These are phyloP conservation scores for Thalassiosira sp. DNA, from an alignment of 352 stramenopile species.

Conservation along the genomic window DNA sequence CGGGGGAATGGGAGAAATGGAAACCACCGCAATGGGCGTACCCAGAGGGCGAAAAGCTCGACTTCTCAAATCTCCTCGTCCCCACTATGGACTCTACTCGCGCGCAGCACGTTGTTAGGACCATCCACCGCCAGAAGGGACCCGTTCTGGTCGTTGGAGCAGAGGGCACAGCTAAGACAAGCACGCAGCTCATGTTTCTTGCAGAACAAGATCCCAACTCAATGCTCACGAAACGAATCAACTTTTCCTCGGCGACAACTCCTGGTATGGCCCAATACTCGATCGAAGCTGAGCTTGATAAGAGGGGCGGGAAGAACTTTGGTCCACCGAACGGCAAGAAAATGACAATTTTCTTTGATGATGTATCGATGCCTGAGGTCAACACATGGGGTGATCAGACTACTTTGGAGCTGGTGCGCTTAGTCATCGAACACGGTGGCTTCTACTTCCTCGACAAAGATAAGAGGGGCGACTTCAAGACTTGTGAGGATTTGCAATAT, in stretches of 20 bases:
- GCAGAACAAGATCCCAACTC: constrained; percentile 90
- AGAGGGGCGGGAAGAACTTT: constrained; percentile 97
- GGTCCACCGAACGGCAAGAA: constrained; percentile 96
- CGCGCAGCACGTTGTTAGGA: constrained; percentile 89
- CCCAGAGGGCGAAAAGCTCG: constrained; percentile 91
- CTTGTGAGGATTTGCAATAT: constrained; percentile 97
- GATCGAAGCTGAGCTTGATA: constrained; percentile 97
- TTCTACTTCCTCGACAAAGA: constrained; percentile 99
- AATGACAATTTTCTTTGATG: constrained; percentile 99
- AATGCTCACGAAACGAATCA: constrained; percentile 97
- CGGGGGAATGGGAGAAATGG: constrained; percentile 94
- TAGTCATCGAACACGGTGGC: constrained; percentile 94
- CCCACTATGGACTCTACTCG: constrained; percentile 98
- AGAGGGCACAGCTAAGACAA: constrained; percentile 97
- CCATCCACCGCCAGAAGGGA: constrained; percentile 91
- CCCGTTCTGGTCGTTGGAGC: constrained; percentile 95
- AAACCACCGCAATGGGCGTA: constrained; percentile 94
- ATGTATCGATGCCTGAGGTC: constrained; percentile 95
- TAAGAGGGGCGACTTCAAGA: constrained; percentile 97
- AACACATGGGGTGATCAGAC: constrained; percentile 98
- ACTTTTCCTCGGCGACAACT: constrained; percentile 97
- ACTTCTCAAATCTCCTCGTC: constrained; percentile 97
- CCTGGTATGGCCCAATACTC: constrained; percentile 97
- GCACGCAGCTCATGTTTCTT: constrained; percentile 97
- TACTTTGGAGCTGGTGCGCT: constrained; percentile 96